These are phyloP conservation scores for Penicillium sp. DNA, from an alignment of 2,329 filamentous ascomycete genomes.

Conservation along the genomic window DNA sequence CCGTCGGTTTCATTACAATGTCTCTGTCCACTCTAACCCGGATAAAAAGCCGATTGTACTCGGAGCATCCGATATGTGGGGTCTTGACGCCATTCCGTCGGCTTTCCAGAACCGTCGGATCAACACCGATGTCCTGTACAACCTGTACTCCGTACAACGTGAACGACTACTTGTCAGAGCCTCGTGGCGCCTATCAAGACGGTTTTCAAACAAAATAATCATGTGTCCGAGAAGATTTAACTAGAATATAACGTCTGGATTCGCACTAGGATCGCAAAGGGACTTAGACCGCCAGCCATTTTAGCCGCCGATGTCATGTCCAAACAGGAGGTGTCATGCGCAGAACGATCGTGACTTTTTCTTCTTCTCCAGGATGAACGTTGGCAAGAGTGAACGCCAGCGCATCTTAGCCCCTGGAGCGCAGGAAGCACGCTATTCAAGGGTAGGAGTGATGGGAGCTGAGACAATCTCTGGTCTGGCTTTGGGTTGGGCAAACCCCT, in stretches of 20 bases:
- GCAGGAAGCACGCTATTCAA: not conserved
- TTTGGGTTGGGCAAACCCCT: not conserved
- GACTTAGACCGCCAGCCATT: not conserved
- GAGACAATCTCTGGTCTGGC: not conserved
- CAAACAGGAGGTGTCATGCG: not conserved
- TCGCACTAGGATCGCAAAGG: not conserved
- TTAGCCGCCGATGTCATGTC: not conserved
- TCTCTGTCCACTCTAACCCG: not conserved
- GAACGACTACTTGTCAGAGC: not conserved
- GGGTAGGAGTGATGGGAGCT: not conserved
- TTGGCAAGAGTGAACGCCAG: not conserved
- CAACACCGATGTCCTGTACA: not conserved
- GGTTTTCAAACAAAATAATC: not conserved
- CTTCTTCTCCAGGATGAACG: not conserved
- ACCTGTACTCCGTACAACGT: not conserved
- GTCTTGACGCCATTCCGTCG: conserved; percentile 26
- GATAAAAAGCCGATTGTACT: conserved; percentile 5
- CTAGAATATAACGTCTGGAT: not conserved
- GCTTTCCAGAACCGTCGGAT: conserved; percentile 7
- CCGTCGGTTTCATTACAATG: not conserved
- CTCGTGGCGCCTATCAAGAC: conserved; percentile 4
- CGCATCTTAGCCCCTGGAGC: not conserved
- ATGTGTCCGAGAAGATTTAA: not conserved
- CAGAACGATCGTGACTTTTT: not conserved
- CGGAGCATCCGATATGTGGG: conserved; percentile 7